Conservation (phyloP, 2,329 filamentous ascomycete genomes). For the Teratosphaeria pseudoeucalypti region DNA sequence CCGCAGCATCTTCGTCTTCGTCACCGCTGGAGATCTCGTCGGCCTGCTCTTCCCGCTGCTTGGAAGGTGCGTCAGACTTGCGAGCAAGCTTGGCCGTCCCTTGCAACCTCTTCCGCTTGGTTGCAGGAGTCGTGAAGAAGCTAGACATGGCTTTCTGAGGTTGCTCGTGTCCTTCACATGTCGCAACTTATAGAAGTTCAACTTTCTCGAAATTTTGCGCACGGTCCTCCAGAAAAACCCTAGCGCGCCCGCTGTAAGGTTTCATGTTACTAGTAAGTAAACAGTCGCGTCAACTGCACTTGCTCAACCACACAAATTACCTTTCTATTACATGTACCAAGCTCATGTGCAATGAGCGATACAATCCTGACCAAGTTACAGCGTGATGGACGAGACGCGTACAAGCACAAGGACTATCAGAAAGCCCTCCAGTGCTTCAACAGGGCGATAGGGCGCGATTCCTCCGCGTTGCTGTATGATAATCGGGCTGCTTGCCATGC, state of each 20-base stretch:
- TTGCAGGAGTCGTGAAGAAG: slow-evolving; percentile 83
- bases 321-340: background rate
- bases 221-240: background rate
- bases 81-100: slow-evolving; percentile 40
- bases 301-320: background rate
- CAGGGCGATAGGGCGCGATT: slow-evolving; percentile 18
- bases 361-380: background rate
- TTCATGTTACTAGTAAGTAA: background rate
- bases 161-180: background rate
- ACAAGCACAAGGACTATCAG: slow-evolving; percentile 33
- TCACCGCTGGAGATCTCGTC: background rate
- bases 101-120: slow-evolving; percentile 67
- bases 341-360: background rate
- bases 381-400: slow-evolving; percentile 32
- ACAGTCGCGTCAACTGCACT: background rate
- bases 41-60: slow-evolving; percentile 29
- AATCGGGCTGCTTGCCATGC: slow-evolving; percentile 46
- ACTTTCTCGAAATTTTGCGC: background rate
- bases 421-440: slow-evolving; percentile 31
- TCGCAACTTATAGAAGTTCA: background rate
- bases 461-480: slow-evolving; percentile 37
- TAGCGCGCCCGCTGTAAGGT: background rate
- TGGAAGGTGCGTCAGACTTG: slow-evolving; percentile 39
- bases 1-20: slow-evolving; percentile 8
- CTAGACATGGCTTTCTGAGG: slow-evolving; percentile 59